phyloP scores from a whole-genome alignment of 192 early-diverging fungal species.

The Obelidium mucronatum region DNA sequence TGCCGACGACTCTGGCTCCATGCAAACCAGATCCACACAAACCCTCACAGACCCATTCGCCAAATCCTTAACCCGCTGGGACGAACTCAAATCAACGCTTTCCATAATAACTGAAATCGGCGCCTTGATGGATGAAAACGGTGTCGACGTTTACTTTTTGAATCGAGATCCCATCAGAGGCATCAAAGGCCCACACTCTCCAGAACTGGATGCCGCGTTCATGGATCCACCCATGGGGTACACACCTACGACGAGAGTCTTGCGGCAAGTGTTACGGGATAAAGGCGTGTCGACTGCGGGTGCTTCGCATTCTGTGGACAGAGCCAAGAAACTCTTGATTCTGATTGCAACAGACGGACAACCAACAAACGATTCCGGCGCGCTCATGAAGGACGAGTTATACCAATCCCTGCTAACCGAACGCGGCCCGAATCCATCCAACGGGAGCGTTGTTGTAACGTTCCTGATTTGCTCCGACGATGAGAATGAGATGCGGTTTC shows the following conservation, averaged over 20 bases:
- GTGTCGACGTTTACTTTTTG: constrained; percentile 28
- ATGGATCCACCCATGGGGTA: background rate
- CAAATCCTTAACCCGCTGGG: constrained; percentile 22
- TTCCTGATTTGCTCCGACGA: constrained; percentile 28
- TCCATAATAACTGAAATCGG: constrained; percentile 15
- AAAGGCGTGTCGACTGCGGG: background rate
- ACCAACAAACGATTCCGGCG: constrained; percentile 8
- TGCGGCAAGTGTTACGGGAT: background rate
- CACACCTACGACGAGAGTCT: constrained; percentile 14
- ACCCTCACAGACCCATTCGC: background rate
- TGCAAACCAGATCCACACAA: background rate
- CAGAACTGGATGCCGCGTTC: constrained; percentile 6
- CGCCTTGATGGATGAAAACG: constrained; percentile 17
- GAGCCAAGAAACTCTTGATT: constrained; percentile 28
- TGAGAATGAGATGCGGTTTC: constrained; percentile 11
- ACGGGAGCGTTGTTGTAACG: background rate
- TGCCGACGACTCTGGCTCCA: constrained; percentile 28
- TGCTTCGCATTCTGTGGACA: background rate
- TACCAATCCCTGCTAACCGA: background rate
- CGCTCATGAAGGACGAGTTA: constrained; percentile 12
- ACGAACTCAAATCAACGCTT: constrained; percentile 20
- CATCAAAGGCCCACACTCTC: background rate
- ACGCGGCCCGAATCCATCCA: too few species aligned
- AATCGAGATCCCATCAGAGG: constrained; percentile 6
- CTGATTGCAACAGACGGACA: constrained; percentile 25